Evolutionary conservation across 2,329 filamentous ascomycete genomes (phyloP).

Genomic region (Colletotrichum brevisporum): DNA sequence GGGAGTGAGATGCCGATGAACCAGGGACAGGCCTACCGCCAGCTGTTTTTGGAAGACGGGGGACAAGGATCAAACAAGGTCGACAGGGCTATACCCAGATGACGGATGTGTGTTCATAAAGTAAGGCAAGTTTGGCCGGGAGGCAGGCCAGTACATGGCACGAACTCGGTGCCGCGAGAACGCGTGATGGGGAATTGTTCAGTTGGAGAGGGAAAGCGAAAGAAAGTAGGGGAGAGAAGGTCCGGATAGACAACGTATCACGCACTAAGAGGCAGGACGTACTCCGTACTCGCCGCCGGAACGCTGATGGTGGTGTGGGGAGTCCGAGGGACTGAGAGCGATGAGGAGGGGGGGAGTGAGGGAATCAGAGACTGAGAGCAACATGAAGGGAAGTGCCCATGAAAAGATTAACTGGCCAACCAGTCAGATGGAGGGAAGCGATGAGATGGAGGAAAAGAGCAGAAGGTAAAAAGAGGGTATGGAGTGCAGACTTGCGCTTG

Average conservation of each 20-base stretch:
- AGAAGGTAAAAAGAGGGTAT: conserved; percentile 12
- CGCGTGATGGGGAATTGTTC: conserved; percentile 26
- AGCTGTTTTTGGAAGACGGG: conserved; percentile 50
- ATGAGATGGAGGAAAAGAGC: conserved; percentile 36
- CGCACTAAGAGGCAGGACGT: conserved; percentile 3
- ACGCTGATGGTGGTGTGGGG: conserved; percentile 39
- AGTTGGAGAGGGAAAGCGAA: conserved; percentile 28
- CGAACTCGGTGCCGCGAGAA: conserved; percentile 28
- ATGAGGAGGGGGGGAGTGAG: neutral
- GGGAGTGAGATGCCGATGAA: conserved; percentile 50
- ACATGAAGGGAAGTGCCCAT: conserved; percentile 25
- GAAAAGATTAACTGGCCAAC: conserved; percentile 13
- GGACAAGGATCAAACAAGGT: conserved; percentile 48
- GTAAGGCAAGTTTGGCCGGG: conserved; percentile 16
- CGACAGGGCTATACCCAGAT: conserved; percentile 45
- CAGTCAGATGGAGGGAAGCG: conserved; percentile 18
- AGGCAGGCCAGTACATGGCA: conserved; percentile 36
- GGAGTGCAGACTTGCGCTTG: conserved; percentile 19
- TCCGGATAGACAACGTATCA: conserved; percentile 26
- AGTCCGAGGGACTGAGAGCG: conserved; percentile 39
- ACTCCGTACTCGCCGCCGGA: neutral
- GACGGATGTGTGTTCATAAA: conserved; percentile 35
- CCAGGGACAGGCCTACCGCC: conserved; percentile 47
- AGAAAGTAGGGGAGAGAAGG: conserved; percentile 17
- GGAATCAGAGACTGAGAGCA: conserved; percentile 15